phyloP scores from a whole-genome alignment of 371 early-diverging fungal genomes.

The Syncephalastrum contaminatum region DNA sequence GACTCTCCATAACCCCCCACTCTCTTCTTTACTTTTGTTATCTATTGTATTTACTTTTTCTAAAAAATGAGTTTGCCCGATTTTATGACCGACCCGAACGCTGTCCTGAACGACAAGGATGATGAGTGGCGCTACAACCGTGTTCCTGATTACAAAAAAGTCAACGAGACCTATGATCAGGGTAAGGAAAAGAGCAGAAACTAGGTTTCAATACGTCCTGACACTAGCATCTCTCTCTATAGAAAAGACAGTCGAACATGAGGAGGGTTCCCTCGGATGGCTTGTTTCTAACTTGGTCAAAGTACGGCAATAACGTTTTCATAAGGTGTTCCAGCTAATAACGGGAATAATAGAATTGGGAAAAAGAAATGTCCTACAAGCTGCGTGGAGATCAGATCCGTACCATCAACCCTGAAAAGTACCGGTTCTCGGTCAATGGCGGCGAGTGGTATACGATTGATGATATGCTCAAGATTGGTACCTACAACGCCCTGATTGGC shows the following conservation, averaged over 20 bases:
- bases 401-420: conserved; percentile 44
- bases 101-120: conserved; percentile 49
- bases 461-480: conserved; percentile 54
- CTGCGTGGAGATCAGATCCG: conserved; percentile 48
- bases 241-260: conserved; percentile 42
- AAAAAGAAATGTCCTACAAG: conserved; percentile 57
- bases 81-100: conserved; percentile 54
- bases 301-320: conserved; percentile 15
- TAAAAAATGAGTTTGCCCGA: conserved; percentile 39
- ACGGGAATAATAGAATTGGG: conserved; percentile 42
- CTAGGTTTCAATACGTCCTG: background rate
- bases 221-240: background rate
- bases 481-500: conserved; percentile 59
- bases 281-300: conserved; percentile 54
- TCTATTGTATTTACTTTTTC: background rate
- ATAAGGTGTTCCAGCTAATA: background rate
- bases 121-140: conserved; percentile 51
- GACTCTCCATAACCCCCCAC: too few relatives aligned
- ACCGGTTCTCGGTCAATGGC: conserved; percentile 52
- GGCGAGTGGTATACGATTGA: conserved; percentile 36
- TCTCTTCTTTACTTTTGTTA: too few relatives aligned
- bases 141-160: conserved; percentile 49
- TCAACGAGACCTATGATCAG: conserved; percentile 42
- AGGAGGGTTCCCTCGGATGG: conserved; percentile 46
- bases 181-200: conserved; percentile 20